phyloP scores from a whole-genome alignment of 2,329 filamentous ascomycete genomes.

The Coniochaeta sp. region DNA sequence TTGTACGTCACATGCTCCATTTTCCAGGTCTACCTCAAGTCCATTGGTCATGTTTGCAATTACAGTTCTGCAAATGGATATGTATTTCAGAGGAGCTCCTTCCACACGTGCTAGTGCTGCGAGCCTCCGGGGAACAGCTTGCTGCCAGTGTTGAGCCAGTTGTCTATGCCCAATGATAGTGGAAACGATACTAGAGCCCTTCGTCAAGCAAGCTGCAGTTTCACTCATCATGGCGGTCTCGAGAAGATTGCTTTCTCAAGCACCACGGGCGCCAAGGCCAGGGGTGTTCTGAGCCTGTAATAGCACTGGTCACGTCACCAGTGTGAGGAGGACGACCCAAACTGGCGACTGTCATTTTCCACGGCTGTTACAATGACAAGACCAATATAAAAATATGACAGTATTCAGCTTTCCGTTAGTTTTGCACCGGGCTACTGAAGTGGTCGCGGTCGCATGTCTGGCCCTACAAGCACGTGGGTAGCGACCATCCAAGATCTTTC shows the following conservation, averaged over 20 bases:
- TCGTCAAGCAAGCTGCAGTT: neutral
- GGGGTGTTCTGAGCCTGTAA: neutral
- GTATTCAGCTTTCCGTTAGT: neutral
- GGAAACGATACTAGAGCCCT: neutral
- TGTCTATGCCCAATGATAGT: neutral
- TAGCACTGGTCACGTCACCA: neutral
- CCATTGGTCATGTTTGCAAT: neutral
- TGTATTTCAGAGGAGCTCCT: neutral
- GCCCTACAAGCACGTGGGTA: neutral
- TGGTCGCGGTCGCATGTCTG: neutral
- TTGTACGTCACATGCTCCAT: neutral
- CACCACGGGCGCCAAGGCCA: neutral
- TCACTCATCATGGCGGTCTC: neutral
- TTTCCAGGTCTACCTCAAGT: neutral
- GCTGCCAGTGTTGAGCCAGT: neutral
- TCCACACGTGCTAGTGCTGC: neutral
- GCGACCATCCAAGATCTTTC: neutral
- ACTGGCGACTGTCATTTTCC: neutral
- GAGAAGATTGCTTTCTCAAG: neutral
- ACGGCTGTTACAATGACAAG: neutral
- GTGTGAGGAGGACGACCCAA: neutral
- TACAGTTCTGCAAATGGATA: neutral
- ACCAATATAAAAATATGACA: neutral
- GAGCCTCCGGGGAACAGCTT: neutral
- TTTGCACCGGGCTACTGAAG: neutral